A percentile compares a stretch with the other conserved stretches of the same genome.
Conservation (phyloP, 352 stramenopile genomes). For the Nothophytophthora sp. region DNA sequence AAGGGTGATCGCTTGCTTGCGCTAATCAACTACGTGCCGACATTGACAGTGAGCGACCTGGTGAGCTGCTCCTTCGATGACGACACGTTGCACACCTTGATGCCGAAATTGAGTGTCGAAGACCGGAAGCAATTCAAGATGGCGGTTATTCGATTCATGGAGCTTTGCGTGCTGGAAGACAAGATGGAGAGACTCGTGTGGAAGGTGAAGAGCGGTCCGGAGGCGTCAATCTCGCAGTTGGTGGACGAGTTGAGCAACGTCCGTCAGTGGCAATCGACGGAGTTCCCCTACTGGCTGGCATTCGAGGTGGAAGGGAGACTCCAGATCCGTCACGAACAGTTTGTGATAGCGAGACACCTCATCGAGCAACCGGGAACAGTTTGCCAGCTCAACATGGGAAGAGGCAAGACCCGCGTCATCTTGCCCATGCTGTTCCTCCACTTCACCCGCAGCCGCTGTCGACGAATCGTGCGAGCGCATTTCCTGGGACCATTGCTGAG, state of each 20-base stretch:
- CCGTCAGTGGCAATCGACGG: slow-evolving; percentile 44
- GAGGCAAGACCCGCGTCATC: slow-evolving; percentile 90
- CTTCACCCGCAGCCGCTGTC: slow-evolving; percentile 25
- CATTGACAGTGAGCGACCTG: slow-evolving; percentile 37
- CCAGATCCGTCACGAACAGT: slow-evolving; percentile 86
- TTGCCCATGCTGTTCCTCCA: slow-evolving; percentile 88
- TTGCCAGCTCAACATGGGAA: slow-evolving; percentile 88
- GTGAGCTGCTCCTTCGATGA: slow-evolving; percentile 38
- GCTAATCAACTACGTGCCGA: slow-evolving; percentile 21
- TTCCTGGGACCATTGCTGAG: slow-evolving; percentile 65
- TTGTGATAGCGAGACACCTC: slow-evolving; percentile 70
- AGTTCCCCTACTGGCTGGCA: slow-evolving; percentile 82
- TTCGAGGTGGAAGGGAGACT: slow-evolving; percentile 86
- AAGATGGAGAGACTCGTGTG: slow-evolving; percentile 51
- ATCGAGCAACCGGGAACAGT: slow-evolving; percentile 64
- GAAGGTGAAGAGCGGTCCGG: slow-evolving; percentile 1
- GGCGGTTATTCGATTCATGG: slow-evolving; percentile 36
- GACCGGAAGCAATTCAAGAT: slow-evolving; percentile 20
- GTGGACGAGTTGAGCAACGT: slow-evolving; percentile 55
- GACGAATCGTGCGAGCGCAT: slow-evolving; percentile 49
- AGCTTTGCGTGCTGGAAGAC: slow-evolving; percentile 79
- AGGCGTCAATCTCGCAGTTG: slow-evolving; percentile 27
- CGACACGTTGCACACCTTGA: slow-evolving; percentile 27
- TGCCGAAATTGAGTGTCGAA: slow-evolving; percentile 20
- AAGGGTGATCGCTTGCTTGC: slow-evolving; percentile 16